phyloP scores from a whole-genome alignment of 495 filamentous ascomycete genomes.

The Niebla homalea region DNA sequence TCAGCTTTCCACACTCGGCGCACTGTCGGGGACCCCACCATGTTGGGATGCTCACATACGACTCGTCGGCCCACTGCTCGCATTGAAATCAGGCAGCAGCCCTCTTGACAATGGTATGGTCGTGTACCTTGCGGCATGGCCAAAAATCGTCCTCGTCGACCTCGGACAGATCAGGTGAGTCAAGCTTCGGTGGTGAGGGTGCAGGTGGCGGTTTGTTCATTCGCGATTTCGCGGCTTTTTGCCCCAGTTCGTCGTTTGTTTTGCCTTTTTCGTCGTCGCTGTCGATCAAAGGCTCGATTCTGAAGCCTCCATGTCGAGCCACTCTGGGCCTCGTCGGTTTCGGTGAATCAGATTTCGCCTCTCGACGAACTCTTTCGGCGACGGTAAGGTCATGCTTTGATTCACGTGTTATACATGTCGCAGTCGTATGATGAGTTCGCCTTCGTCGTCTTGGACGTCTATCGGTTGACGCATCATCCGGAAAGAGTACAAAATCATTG shows the following conservation, averaged over 20 bases:
- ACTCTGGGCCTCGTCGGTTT: neutral
- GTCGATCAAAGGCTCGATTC: neutral
- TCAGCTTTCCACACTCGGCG: neutral
- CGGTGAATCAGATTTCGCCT: neutral
- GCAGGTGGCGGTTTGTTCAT: conserved; percentile 3
- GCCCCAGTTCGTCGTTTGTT: neutral
- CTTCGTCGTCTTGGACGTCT: neutral
- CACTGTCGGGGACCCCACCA: neutral
- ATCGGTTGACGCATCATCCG: neutral
- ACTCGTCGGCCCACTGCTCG: neutral
- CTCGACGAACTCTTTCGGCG: no score
- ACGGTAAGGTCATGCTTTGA: no score
- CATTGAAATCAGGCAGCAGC: neutral
- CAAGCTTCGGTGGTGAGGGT: conserved; percentile 9
- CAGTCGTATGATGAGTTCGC: no score
- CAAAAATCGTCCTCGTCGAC: conserved; percentile 15
- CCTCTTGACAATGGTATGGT: neutral
- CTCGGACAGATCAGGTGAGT: conserved; percentile 16
- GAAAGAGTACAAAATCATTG: conserved; percentile 6
- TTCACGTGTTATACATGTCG: no score
- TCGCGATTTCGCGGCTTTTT: neutral
- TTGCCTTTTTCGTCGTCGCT: conserved; percentile 1
- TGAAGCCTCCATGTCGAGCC: neutral
- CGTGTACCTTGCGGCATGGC: conserved; percentile 9
- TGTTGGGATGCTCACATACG: no score